phyloP scores from a whole-genome alignment of 306 rosid genomes.

The Calophaca sinica region DNA sequence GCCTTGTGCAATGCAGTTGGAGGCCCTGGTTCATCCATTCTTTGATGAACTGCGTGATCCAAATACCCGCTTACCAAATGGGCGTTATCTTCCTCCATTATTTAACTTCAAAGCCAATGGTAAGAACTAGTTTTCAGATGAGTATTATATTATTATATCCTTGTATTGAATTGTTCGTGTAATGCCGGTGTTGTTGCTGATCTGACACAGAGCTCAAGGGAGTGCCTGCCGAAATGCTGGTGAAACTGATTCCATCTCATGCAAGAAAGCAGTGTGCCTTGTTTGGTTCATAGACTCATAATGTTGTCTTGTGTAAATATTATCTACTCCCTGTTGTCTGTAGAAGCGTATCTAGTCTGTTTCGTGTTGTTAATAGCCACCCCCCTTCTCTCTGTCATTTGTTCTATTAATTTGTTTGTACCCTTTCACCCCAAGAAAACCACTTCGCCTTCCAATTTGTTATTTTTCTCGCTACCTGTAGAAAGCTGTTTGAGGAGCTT shows the following conservation, averaged over 20 bases:
- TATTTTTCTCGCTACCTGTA: constrained; percentile 42
- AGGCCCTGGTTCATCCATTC: constrained; percentile 82
- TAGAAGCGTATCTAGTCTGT: constrained; percentile 43
- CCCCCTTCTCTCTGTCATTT: background rate
- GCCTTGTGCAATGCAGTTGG: constrained; percentile 61
- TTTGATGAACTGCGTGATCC: constrained; percentile 87
- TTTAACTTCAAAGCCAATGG: constrained; percentile 84
- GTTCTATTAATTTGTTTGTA: constrained; percentile 44
- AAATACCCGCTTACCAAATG: constrained; percentile 76
- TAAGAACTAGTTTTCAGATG: constrained; percentile 36
- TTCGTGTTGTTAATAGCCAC: constrained; percentile 39
- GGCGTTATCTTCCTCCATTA: constrained; percentile 82
- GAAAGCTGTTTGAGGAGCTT: constrained; percentile 45
- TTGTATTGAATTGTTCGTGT: background rate
- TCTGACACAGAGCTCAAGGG: constrained; percentile 71
- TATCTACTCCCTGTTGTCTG: constrained; percentile 44
- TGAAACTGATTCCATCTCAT: constrained; percentile 76
- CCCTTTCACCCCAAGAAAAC: constrained; percentile 1
- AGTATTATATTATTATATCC: background rate
- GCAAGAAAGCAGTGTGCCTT: constrained; percentile 78
- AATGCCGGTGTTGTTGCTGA: constrained; percentile 33
- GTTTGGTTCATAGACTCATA: constrained; percentile 57
- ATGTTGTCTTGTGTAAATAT: constrained; percentile 26
- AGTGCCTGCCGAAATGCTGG: constrained; percentile 74
- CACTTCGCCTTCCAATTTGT: constrained; percentile 14